Percentiles rank a stretch among this genome's conserved stretches.
These are phyloP conservation scores for Metschnikowia continentalis DNA, from an alignment of 805 yeast species.

Conservation along the genomic window DNA sequence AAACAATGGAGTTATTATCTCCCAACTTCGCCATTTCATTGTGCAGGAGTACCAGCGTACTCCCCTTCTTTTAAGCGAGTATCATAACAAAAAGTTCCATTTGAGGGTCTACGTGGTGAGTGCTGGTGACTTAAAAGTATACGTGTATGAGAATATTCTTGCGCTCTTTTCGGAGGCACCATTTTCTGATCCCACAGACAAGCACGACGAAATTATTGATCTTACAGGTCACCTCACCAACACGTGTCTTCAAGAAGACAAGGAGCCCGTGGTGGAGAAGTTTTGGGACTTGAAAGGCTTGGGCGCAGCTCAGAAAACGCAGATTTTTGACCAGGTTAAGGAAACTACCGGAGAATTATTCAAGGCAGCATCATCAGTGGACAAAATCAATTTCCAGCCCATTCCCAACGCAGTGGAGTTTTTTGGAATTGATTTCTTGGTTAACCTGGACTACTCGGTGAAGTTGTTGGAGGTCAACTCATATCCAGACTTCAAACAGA, in stretches of 20 bases:
- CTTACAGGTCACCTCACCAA: constrained; percentile 85
- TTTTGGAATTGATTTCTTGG: constrained; percentile 85
- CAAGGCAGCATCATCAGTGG: constrained; percentile 75
- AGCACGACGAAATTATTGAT: constrained; percentile 31
- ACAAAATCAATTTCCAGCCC: constrained; percentile 81
- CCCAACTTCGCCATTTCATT: constrained; percentile 86
- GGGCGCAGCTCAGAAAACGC: constrained; percentile 24
- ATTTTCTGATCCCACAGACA: constrained; percentile 34
- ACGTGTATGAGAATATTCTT: constrained; percentile 74
- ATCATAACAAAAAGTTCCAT: constrained; percentile 77
- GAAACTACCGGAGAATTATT: constrained; percentile 65
- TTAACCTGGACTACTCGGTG: constrained; percentile 53
- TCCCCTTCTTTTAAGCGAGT: constrained; percentile 63
- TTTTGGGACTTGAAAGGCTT: constrained; percentile 52
- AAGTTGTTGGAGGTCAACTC: constrained; percentile 81
- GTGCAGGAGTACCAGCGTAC: constrained; percentile 73
- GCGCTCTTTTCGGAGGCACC: constrained; percentile 68
- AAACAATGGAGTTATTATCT: constrained; percentile 67
- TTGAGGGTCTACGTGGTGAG: constrained; percentile 80
- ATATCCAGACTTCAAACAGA: constrained; percentile 95
- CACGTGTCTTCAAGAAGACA: constrained; percentile 77
- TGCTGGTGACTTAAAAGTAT: constrained; percentile 70
- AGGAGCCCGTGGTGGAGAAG: constrained; percentile 53
- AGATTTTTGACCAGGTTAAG: constrained; percentile 53
- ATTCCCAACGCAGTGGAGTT: constrained; percentile 77